Conservation (phyloP, 805 yeast species). For the Osmozyma mogii region DNA sequence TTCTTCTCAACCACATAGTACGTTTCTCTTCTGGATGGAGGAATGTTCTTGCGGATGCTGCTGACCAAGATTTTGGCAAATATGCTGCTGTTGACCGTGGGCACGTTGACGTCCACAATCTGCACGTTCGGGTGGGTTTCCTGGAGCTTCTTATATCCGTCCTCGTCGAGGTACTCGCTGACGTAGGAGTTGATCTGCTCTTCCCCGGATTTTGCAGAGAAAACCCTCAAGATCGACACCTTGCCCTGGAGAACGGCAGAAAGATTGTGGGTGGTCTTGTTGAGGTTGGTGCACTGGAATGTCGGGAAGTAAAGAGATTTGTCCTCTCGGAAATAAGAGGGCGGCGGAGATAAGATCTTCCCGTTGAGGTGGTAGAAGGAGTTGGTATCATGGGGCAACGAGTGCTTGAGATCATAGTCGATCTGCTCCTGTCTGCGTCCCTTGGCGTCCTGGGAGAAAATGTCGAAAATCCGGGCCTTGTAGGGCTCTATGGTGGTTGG, state of each 20-base stretch:
- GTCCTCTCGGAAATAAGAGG: slow-evolving; percentile 65
- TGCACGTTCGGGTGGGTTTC: slow-evolving; percentile 48
- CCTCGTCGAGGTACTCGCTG: slow-evolving; percentile 31
- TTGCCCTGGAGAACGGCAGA: slow-evolving; percentile 37
- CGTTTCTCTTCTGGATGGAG: slow-evolving; percentile 42
- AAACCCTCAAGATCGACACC: slow-evolving; percentile 57
- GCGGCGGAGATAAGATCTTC: slow-evolving; percentile 76
- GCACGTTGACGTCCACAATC: slow-evolving; percentile 67
- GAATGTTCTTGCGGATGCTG: slow-evolving; percentile 36
- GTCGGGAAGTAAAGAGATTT: slow-evolving; percentile 80
- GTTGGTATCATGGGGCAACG: slow-evolving; percentile 37
- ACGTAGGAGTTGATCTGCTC: slow-evolving; percentile 58
- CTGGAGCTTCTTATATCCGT: slow-evolving; percentile 34
- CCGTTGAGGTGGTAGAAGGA: slow-evolving; percentile 60
- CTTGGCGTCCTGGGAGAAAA: slow-evolving; percentile 28
- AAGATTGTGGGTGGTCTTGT: slow-evolving; percentile 28
- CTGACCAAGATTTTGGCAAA: slow-evolving; percentile 40
- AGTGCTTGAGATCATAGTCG: slow-evolving; percentile 35
- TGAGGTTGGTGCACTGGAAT: slow-evolving; percentile 48
- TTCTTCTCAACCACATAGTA: slow-evolving; percentile 61
- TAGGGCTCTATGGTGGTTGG: no score
- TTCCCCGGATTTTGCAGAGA: slow-evolving; percentile 64
- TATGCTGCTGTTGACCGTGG: slow-evolving; percentile 65
- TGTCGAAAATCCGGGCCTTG: slow-evolving; percentile 12
- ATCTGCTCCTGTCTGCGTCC: slow-evolving; percentile 31